A percentile compares a stretch with the other conserved stretches of the same genome.
Evolutionary conservation across 2,329 filamentous ascomycete species (phyloP).

Genomic region (Xylariaceae sp.): DNA sequence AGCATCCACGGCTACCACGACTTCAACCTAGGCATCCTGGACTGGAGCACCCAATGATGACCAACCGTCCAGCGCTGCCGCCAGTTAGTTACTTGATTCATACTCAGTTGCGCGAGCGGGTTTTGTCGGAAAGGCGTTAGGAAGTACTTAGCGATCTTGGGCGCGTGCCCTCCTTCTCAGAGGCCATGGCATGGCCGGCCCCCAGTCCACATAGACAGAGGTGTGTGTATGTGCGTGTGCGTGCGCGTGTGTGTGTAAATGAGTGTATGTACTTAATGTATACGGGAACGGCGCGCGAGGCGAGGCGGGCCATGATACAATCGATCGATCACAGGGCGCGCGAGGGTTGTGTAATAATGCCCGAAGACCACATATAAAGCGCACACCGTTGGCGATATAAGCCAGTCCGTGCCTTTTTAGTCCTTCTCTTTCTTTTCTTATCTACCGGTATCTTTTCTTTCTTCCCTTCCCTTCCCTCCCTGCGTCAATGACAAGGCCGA

Average conservation of each 20-base stretch:
- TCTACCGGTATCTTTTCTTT: not conserved
- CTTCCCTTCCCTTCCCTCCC: no score
- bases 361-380: no score
- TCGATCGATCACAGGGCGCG: no score
- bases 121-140: no score
- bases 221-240: not conserved
- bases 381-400: no score
- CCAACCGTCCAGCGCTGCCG: not conserved
- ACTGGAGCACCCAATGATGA: slow-evolving; percentile 18
- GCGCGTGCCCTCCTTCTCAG: not conserved
- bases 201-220: not conserved
- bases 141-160: not conserved
- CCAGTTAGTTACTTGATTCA: not conserved
- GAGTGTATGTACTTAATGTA: not conserved
- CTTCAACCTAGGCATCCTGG: slow-evolving; percentile 23
- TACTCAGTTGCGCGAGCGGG: no score
- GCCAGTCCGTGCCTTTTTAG: no score
- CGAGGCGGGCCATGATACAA: no score
- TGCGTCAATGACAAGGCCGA: no score
- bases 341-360: no score
- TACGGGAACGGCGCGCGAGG: no score
- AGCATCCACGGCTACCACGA: slow-evolving; percentile 31
- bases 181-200: no score
- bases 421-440: not conserved
- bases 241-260: not conserved